These are phyloP conservation scores for Podospora pseudocomata DNA, from an alignment of 495 filamentous ascomycete species.

Conservation along the genomic window DNA sequence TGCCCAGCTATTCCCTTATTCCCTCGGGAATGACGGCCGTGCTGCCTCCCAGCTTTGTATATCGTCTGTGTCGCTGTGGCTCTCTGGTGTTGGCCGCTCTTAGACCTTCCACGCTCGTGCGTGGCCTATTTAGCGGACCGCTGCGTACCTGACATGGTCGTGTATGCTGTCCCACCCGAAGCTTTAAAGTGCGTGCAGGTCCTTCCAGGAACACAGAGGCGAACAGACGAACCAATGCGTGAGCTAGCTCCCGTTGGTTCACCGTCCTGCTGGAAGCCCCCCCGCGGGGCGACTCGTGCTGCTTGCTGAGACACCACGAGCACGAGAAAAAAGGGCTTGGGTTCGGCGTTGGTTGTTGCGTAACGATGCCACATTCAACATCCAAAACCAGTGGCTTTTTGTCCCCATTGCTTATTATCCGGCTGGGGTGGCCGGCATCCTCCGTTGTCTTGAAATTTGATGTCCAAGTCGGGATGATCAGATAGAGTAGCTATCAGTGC, in stretches of 20 bases:
- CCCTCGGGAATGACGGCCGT: conserved; percentile 1
- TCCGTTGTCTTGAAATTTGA: background rate
- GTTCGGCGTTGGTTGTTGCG: background rate
- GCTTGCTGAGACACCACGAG: conserved; percentile 2
- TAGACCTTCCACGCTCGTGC: background rate
- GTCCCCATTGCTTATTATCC: background rate
- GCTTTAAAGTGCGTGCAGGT: conserved; percentile 20
- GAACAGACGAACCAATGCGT: conserved; percentile 12
- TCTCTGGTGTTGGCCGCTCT: background rate
- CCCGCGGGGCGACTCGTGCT: background rate
- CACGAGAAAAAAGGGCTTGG: background rate
- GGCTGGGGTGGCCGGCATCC: background rate
- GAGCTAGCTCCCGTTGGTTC: conserved; percentile 8
- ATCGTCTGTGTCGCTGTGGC: background rate
- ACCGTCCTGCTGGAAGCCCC: conserved; percentile 14
- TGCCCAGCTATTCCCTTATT: conserved; percentile 12
- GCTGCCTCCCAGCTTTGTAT: background rate
- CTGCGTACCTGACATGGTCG: conserved; percentile 21
- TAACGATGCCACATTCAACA: background rate
- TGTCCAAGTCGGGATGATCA: background rate
- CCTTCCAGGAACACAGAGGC: background rate
- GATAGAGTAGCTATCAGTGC: background rate
- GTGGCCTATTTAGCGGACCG: background rate
- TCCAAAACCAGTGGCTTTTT: background rate
- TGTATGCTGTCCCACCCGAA: conserved; percentile 20